Conservation (phyloP, 306 rosid species). For the Morella rubra region DNA sequence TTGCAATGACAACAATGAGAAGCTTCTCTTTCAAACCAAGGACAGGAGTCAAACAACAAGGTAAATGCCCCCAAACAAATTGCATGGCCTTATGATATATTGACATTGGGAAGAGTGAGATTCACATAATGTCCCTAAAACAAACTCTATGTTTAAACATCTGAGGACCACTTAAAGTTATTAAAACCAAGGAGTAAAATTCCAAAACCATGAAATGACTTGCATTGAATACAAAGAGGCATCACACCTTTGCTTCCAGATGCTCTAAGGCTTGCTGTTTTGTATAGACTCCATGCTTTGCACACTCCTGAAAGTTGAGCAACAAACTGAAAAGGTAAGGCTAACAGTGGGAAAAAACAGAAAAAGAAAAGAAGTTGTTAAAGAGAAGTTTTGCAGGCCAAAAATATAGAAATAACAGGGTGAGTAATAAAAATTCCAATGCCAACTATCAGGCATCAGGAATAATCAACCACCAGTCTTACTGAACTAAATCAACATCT, state of each 20-base stretch:
- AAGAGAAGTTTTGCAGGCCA: background rate
- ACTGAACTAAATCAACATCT: background rate
- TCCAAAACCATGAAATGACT: conserved; percentile 12
- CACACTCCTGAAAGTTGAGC: conserved; percentile 64
- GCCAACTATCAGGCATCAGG: background rate
- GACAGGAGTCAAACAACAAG: background rate
- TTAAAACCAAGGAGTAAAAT: background rate
- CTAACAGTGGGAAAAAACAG: background rate
- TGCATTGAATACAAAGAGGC: conserved; percentile 18
- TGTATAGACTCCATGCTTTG: conserved; percentile 53
- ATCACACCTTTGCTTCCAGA: conserved; percentile 68
- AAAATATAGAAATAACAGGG: background rate
- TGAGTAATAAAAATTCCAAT: background rate
- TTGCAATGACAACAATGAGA: background rate
- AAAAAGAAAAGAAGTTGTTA: background rate
- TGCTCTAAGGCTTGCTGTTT: conserved; percentile 69
- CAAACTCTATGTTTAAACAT: conserved; percentile 8
- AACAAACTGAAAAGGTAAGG: conserved; percentile 23
- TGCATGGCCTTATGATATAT: background rate
- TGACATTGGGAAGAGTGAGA: too few species aligned
- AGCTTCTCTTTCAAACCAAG: background rate
- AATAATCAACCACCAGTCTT: background rate
- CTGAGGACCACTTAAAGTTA: conserved; percentile 20
- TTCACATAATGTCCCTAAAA: background rate
- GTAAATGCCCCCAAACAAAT: background rate